phyloP scores from a whole-genome alignment of 2,329 filamentous ascomycete genomes.

The Colletotrichum sidae region DNA sequence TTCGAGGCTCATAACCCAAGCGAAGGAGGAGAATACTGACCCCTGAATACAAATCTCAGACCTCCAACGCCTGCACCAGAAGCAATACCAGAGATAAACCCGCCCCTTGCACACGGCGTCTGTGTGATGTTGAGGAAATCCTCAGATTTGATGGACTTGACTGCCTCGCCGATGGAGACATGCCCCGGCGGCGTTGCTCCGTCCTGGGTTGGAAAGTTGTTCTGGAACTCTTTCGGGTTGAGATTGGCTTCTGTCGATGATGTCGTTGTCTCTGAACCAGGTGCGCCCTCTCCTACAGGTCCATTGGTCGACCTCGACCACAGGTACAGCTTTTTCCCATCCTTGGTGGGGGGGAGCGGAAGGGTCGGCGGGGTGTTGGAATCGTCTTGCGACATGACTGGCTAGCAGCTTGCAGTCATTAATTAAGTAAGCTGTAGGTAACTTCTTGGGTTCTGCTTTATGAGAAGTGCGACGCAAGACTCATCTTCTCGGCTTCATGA shows the following conservation, averaged over 20 bases:
- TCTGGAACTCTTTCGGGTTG: constrained; percentile 37
- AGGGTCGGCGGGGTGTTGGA: not conserved
- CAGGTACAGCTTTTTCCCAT: constrained; percentile 25
- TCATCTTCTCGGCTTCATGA: not conserved
- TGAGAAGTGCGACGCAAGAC: not conserved
- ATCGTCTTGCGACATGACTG: constrained; percentile 25
- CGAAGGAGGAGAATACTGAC: constrained; percentile 61
- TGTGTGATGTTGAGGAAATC: constrained; percentile 81
- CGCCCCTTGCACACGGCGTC: constrained; percentile 85
- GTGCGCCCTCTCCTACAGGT: constrained; percentile 37
- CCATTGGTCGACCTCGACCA: constrained; percentile 23
- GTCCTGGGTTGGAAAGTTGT: constrained; percentile 38
- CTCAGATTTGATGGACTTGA: constrained; percentile 73
- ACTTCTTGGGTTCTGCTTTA: not conserved
- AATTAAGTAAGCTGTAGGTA: not conserved
- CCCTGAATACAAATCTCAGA: constrained; percentile 78
- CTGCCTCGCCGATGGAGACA: constrained; percentile 65
- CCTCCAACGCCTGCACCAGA: constrained; percentile 82
- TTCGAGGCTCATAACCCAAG: not conserved
- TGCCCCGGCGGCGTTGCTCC: constrained; percentile 43
- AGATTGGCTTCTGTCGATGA: constrained; percentile 16
- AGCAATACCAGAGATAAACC: constrained; percentile 85
- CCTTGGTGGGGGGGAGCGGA: constrained; percentile 2
- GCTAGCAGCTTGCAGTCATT: constrained; percentile 3
- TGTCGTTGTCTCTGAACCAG: constrained; percentile 23